Evolutionary conservation across 2,329 filamentous ascomycete genomes (phyloP), one percentile per base, ranked within the genome.

Genomic region (Diaporthe sp.): DNA sequence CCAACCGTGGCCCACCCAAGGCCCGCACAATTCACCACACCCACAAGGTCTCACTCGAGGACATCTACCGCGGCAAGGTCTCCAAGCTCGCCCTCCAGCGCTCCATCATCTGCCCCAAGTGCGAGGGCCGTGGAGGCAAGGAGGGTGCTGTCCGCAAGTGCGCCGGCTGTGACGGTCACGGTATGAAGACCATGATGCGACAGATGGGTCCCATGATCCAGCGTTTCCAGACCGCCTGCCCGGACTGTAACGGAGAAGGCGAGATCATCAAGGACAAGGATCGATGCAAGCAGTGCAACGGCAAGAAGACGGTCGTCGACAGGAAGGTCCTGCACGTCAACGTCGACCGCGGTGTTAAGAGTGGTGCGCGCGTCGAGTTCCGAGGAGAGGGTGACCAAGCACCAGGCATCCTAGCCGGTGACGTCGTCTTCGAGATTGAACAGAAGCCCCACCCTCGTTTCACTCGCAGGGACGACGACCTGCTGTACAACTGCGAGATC

Each of bases 201-300:
- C 97, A 99, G 87, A 98, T 99, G 96, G 97, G 97, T 69, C 97
- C 97, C 75, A 99, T 99, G 97, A 98, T 99, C 80, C 97, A 99
- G 88, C 95, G 97, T 74, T 99, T 99, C 92, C 97, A 99, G 89
- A 98, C 96, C 40, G 96, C 98, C 80, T 99, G 97, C 90, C 94
- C 96, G 38, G 97, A 99, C 87, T 99, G 97, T 84, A 96, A 97
- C 80, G 97, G 97, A 77, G 97, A 99, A 85, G 96, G 97, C 76
- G 97, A 99, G 88, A 95, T 93, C 78, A 96, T 99, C 84, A 95
- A 95, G 82, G 96, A 98, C 79, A 97, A 97, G 89, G 97, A 99
- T 84, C 94, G 95, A 81, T 99, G 97, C 93, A 98, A 98, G 92
- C 90, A 91, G 83, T 99, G 97, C 88, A 92, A 90, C 81, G 97